A percentile compares a stretch with the other conserved stretches of the same genome.
These are phyloP conservation scores for Claviceps sp. DNA, from an alignment of 2,329 filamentous ascomycete species.

Conservation along the genomic window DNA sequence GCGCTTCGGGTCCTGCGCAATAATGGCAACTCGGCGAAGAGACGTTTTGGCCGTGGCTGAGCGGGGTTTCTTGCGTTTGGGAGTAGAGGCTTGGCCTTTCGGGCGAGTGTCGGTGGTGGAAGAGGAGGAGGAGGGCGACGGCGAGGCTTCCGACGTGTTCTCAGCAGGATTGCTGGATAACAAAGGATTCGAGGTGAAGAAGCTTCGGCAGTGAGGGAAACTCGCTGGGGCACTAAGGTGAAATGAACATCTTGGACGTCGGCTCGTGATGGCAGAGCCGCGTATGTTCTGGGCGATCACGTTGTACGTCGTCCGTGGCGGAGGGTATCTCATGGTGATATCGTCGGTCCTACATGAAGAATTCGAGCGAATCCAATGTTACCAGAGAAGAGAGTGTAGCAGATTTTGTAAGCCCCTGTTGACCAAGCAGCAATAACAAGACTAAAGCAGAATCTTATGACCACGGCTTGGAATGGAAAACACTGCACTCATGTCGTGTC, in stretches of 20 bases:
- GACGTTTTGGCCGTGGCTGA: slow-evolving; percentile 50
- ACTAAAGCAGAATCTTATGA: background rate
- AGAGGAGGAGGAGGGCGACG: background rate
- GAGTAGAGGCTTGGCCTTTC: slow-evolving; percentile 11
- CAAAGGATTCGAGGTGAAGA: slow-evolving; percentile 53
- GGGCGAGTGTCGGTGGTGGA: slow-evolving; percentile 3
- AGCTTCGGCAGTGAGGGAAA: slow-evolving; percentile 43
- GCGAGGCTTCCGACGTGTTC: slow-evolving; percentile 8
- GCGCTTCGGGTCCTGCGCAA: slow-evolving; percentile 53
- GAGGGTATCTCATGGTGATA: slow-evolving; percentile 20
- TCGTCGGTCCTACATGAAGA: slow-evolving; percentile 10
- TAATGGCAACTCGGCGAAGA: slow-evolving; percentile 71
- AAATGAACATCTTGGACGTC: slow-evolving; percentile 24
- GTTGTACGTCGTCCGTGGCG: slow-evolving; percentile 20
- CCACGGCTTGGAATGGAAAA: no score
- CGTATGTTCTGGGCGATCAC: slow-evolving; percentile 17
- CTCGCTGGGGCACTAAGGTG: slow-evolving; percentile 30
- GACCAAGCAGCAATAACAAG: background rate
- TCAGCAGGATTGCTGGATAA: slow-evolving; percentile 24
- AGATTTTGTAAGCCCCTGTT: background rate
- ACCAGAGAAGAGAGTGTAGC: background rate
- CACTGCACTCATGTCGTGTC: no score
- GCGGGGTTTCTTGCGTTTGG: slow-evolving; percentile 34
- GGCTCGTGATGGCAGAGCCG: slow-evolving; percentile 13
- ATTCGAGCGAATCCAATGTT: background rate